phyloP scores from a whole-genome alignment of 108 stramenopile species.

The Skeletonema costatum region DNA sequence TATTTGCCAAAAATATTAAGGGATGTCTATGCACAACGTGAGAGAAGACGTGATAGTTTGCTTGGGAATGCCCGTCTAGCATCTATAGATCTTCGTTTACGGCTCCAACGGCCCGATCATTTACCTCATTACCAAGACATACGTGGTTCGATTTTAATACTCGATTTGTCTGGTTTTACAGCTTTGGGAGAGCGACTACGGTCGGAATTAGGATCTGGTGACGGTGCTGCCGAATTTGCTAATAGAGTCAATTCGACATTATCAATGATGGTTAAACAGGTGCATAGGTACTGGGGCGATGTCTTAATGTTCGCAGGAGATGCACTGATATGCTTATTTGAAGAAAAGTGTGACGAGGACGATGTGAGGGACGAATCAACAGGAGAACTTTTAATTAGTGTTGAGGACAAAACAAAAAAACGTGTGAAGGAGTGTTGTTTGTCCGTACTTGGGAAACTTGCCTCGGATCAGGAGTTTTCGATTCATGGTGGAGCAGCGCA shows the following conservation, averaged over 20 bases:
- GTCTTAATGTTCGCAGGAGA: slow-evolving; percentile 75
- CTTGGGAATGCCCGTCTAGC: slow-evolving; percentile 36
- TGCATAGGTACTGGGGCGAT: slow-evolving; percentile 63
- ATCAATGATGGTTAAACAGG: slow-evolving; percentile 47
- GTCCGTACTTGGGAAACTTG: slow-evolving; percentile 38
- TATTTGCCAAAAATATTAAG: slow-evolving; percentile 51
- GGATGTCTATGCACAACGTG: slow-evolving; percentile 46
- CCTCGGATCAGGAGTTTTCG: slow-evolving; percentile 40
- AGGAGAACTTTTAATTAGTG: slow-evolving; percentile 1
- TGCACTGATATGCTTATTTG: slow-evolving; percentile 63
- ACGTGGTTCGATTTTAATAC: slow-evolving; percentile 47
- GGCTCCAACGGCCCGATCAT: slow-evolving; percentile 37
- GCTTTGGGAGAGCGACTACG: slow-evolving; percentile 53
- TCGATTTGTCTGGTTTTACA: slow-evolving; percentile 55
- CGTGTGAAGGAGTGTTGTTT: slow-evolving; percentile 42
- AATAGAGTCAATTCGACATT: slow-evolving; percentile 54
- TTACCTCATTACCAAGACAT: slow-evolving; percentile 49
- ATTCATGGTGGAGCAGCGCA: slow-evolving; percentile 45
- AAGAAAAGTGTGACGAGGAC: slow-evolving; percentile 35
- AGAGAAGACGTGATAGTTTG: slow-evolving; percentile 7
- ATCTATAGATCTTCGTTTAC: slow-evolving; percentile 36
- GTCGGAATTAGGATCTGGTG: slow-evolving; percentile 43
- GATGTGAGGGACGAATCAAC: slow-evolving; percentile 20
- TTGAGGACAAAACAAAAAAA: slow-evolving; percentile 26
- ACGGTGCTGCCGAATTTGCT: slow-evolving; percentile 58